Evolutionary conservation across 495 filamentous ascomycete species (phyloP).

Genomic region (Xylaria longipes): DNA sequence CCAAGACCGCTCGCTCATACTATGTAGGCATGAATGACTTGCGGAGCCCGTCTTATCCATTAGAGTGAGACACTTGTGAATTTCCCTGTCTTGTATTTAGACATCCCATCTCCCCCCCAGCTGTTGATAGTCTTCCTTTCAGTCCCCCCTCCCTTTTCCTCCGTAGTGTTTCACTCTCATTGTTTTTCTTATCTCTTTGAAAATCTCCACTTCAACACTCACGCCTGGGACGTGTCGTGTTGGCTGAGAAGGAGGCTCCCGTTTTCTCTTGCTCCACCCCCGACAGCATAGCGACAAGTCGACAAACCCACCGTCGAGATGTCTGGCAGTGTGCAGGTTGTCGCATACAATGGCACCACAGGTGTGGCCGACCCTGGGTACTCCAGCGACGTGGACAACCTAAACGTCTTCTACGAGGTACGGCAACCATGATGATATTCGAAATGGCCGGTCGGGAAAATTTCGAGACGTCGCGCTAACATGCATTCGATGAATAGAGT

Average conservation of each 20-base stretch:
- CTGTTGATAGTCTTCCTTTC: neutral
- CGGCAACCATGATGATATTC: slow-evolving; percentile 8
- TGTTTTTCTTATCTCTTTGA: slow-evolving; percentile 7
- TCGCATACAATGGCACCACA: slow-evolving; percentile 41
- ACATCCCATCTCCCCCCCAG: slow-evolving; percentile 17
- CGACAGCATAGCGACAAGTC: slow-evolving; percentile 1
- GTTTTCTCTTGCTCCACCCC: neutral
- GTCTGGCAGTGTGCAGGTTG: slow-evolving; percentile 41
- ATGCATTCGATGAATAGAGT: slow-evolving; percentile 53
- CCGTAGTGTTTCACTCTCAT: neutral
- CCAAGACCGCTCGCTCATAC: neutral
- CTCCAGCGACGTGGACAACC: slow-evolving; percentile 34
- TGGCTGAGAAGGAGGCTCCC: neutral
- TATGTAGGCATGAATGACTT: slow-evolving; percentile 1
- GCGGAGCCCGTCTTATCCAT: slow-evolving; percentile 18
- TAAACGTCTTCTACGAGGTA: slow-evolving; percentile 48
- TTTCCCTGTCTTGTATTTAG: slow-evolving; percentile 23
- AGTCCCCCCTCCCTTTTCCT: slow-evolving; percentile 1
- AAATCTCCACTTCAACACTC: neutral
- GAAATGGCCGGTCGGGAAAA: neutral
- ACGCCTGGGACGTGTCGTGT: slow-evolving; percentile 17
- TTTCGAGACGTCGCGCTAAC: slow-evolving; percentile 28
- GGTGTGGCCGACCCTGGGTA: slow-evolving; percentile 40
- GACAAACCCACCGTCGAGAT: slow-evolving; percentile 31
- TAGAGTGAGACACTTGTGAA: slow-evolving; percentile 10